Evolutionary conservation across 306 rosid species (phyloP), one percentile per base, ranked within the genome.

Genomic region (Pterocarpus macrocarpus): DNA sequence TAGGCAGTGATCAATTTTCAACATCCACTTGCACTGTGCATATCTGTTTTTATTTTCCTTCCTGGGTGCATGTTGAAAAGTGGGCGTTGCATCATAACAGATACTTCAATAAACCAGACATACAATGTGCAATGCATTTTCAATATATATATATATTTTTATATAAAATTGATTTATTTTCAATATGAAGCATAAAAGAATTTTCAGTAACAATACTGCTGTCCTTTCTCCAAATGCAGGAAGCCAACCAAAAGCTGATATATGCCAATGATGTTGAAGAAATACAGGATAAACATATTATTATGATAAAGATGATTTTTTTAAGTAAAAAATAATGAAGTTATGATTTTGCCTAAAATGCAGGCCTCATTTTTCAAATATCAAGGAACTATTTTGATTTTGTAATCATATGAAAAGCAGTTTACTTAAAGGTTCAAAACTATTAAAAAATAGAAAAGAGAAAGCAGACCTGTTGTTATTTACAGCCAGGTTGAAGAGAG

Each of bases 401-500:
- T 59, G 50, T 16, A 49, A 71, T 39, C 72, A 70, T 34, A 7
- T 36, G 80, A 83, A 80, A 66, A 71, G 71, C 45, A 50, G 59
- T 71, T 49, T 28, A 53, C 61, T 34, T n/a, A 2, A 71, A 39
- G 75, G 45, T 77, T 80, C 64, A 66, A 45, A 76, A 53, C 34
- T 34, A 44, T 36, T 45, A 16, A 69, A 78, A 72, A 66, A 39
- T 14, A 33, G 8, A 52, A 63, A 68, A 64, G 63, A 70, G 10
- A 38, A 62, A 16, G 59, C 87, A 52, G 47, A 93, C 99, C 96
- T 92, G 90, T 89, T 88, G 83, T 93, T 96, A 86, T 96, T 87
- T 80, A 96, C 98, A 61, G 99, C 94, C 71, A 96, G 91, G 86
- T 96, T 96, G 89, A 96, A 96, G 80, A 96, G 94, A 75, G 99